Percentiles rank a stretch among this genome's conserved stretches.
phyloP scores from a whole-genome alignment of 495 filamentous ascomycete species.

The Penicillium taxi region DNA sequence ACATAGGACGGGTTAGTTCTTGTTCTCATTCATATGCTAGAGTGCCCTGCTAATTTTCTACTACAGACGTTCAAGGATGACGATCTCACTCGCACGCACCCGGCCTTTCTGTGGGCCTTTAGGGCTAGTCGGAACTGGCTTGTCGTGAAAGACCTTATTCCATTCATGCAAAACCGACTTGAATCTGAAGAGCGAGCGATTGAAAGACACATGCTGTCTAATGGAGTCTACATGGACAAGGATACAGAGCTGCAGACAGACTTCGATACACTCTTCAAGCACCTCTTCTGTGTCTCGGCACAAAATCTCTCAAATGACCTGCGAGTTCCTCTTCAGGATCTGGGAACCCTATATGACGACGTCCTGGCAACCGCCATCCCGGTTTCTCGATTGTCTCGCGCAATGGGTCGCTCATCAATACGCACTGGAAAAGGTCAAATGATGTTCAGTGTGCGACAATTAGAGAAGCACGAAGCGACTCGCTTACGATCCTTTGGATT shows the following conservation, averaged over 20 bases:
- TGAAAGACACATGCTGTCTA: constrained; percentile 34
- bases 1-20: constrained; percentile 53
- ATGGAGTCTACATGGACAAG: constrained; percentile 27
- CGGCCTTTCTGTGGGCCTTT: constrained; percentile 82
- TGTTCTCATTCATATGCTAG: background rate
- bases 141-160: constrained; percentile 56
- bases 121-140: constrained; percentile 70
- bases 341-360: constrained; percentile 73
- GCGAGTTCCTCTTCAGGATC: constrained; percentile 49
- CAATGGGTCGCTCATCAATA: constrained; percentile 29
- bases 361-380: constrained; percentile 58
- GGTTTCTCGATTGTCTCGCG: constrained; percentile 26
- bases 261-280: constrained; percentile 74
- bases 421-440: constrained; percentile 59
- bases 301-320: constrained; percentile 60
- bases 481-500: constrained; percentile 65
- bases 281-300: constrained; percentile 77
- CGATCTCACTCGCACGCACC: constrained; percentile 65
- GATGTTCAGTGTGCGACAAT: constrained; percentile 69
- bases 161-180: constrained; percentile 58
- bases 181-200: constrained; percentile 26
- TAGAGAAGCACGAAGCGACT: constrained; percentile 49
- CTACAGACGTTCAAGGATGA: constrained; percentile 59
- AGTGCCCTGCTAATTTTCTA: background rate
- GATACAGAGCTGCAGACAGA: constrained; percentile 41